Evolutionary conservation across 1,284 basidiomycete genomes (phyloP).

Genomic region (Fomitopsis betulina): DNA sequence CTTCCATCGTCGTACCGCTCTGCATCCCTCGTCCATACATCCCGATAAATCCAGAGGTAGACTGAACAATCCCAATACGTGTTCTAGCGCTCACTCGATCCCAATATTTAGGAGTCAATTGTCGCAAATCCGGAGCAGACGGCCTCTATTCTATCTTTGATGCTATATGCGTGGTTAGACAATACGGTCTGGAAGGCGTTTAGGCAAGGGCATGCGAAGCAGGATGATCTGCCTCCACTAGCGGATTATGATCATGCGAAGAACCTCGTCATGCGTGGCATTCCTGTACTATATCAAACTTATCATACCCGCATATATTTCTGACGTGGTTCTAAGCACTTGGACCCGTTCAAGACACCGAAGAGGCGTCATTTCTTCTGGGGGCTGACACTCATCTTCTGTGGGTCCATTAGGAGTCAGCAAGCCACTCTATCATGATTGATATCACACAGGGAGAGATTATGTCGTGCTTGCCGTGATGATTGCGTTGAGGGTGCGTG

Average conservation of each 20-base stretch:
- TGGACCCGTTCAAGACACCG: constrained; percentile 22
- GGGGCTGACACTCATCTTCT: constrained; percentile 23
- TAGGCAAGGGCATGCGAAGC: constrained; percentile 19
- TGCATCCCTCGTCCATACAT: constrained; percentile 35
- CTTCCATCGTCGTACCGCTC: constrained; percentile 36
- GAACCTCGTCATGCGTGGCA: constrained; percentile 32
- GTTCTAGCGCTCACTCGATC: not conserved
- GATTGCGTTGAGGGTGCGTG: constrained; percentile 14
- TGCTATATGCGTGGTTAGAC: constrained; percentile 54
- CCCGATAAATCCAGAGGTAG: constrained; percentile 36
- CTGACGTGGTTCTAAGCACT: constrained; percentile 17
- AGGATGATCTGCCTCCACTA: constrained; percentile 34
- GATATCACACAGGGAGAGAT: constrained; percentile 9
- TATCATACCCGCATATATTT: not conserved
- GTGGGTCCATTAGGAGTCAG: constrained; percentile 3
- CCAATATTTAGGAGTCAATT: constrained; percentile 32
- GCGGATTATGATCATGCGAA: constrained; percentile 42
- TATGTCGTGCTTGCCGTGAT: constrained; percentile 15
- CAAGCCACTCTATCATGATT: too few relatives aligned
- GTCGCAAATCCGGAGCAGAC: constrained; percentile 64
- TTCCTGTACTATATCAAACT: constrained; percentile 13
- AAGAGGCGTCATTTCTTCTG: constrained; percentile 25
- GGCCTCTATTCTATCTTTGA: constrained; percentile 50
- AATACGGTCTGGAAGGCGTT: constrained; percentile 25
- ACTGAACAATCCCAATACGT: not conserved